phyloP scores from a whole-genome alignment of 495 filamentous ascomycete species.

The Xeromyces bisporus region DNA sequence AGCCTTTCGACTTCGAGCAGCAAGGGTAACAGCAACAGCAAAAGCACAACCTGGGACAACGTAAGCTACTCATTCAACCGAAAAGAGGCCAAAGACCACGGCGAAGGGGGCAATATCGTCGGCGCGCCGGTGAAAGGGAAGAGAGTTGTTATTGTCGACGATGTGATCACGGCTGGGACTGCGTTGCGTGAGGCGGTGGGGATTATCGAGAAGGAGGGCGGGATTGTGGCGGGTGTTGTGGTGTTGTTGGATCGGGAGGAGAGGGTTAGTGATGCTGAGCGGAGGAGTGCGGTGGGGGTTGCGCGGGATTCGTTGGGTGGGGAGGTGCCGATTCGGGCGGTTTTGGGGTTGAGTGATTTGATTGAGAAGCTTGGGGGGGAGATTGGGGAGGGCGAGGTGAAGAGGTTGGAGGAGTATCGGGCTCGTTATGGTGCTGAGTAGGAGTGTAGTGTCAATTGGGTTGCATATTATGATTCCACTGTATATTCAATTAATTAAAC shows the following conservation, averaged over 20 bases:
- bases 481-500: background rate
- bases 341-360: slow-evolving; percentile 54
- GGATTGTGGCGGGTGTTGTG: slow-evolving; percentile 65
- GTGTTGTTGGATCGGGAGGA: slow-evolving; percentile 81
- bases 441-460: background rate
- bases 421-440: slow-evolving; percentile 41
- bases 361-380: slow-evolving; percentile 41
- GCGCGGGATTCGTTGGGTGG: slow-evolving; percentile 46
- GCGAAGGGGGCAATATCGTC: slow-evolving; percentile 83
- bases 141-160: slow-evolving; percentile 77
- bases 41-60: slow-evolving; percentile 22
- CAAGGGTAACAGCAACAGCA: background rate
- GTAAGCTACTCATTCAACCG: slow-evolving; percentile 79
- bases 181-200: slow-evolving; percentile 80
- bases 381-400: slow-evolving; percentile 43
- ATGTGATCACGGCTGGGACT: slow-evolving; percentile 89
- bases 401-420: slow-evolving; percentile 62
- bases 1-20: slow-evolving; percentile 15
- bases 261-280: slow-evolving; percentile 41
- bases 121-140: slow-evolving; percentile 71
- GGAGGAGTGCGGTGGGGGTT: slow-evolving; percentile 60
- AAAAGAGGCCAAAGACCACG: slow-evolving; percentile 88
- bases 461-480: background rate
- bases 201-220: slow-evolving; percentile 68
- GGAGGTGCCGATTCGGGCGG: slow-evolving; percentile 29